phyloP scores from a whole-genome alignment of 352 stramenopile genomes.

The Globisporangium middletonii region DNA sequence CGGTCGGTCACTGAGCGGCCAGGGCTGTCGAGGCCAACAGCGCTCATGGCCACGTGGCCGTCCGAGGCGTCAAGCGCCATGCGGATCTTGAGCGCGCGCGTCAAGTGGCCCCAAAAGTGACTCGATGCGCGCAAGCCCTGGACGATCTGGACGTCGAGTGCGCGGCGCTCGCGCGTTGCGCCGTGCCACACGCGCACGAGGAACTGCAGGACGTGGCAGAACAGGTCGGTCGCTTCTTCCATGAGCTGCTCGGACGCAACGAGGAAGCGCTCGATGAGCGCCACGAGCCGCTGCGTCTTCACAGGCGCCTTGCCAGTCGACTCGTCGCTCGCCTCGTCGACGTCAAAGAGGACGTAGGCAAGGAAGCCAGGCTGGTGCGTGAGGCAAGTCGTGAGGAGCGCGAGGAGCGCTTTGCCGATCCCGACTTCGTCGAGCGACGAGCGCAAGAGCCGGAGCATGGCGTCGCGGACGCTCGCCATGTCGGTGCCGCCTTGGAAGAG shows the following conservation, averaged over 20 bases:
- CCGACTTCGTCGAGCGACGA: conserved; percentile 15
- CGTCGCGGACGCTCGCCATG: conserved; percentile 29
- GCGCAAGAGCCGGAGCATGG: conserved; percentile 33
- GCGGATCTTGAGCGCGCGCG: conserved; percentile 44
- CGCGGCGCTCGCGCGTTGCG: conserved; percentile 25
- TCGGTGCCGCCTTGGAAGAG: conserved; percentile 43
- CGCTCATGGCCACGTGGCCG: conserved; percentile 20
- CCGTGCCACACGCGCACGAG: conserved; percentile 54
- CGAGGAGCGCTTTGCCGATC: conserved; percentile 39
- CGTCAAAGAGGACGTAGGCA: conserved; percentile 42
- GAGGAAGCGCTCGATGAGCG: conserved; percentile 46
- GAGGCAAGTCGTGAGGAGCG: conserved; percentile 45
- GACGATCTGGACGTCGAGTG: conserved; percentile 45
- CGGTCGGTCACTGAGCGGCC: conserved; percentile 5
- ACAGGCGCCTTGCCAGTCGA: conserved; percentile 12
- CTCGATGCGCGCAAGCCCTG: conserved; percentile 23
- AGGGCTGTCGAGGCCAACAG: no score
- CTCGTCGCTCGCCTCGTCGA: conserved; percentile 6
- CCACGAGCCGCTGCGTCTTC: conserved; percentile 24
- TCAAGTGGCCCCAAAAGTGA: conserved; percentile 60
- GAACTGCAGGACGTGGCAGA: conserved; percentile 51
- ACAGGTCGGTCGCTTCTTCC: conserved; percentile 46
- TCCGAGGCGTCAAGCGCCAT: conserved; percentile 44
- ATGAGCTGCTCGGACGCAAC: conserved; percentile 50
- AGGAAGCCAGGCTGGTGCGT: conserved; percentile 61